A percentile compares a stretch with the other conserved stretches of the same genome.
Evolutionary conservation across 2,329 filamentous ascomycete genomes (phyloP).

Genomic region (Exophiala calicioides): DNA sequence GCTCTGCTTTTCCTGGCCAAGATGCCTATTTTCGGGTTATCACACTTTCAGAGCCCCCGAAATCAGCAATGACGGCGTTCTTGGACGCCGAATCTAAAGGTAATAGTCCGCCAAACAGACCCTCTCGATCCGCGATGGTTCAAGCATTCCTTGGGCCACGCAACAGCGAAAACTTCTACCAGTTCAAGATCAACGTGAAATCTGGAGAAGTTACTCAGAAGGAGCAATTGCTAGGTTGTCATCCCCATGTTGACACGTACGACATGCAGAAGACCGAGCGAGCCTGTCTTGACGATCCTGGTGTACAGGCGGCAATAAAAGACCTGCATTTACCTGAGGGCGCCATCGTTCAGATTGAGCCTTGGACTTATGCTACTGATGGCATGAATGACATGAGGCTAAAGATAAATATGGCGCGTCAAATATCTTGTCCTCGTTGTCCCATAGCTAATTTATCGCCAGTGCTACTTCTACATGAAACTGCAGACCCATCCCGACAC

Average conservation of each 20-base stretch:
- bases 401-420: conserved; percentile 51
- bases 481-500: conserved; percentile 48
- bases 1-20: conserved; percentile 37
- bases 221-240: conserved; percentile 43
- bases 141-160: conserved; percentile 36
- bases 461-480: conserved; percentile 45
- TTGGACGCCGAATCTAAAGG: conserved; percentile 47
- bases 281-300: conserved; percentile 47
- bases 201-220: conserved; percentile 30
- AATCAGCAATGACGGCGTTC: conserved; percentile 49
- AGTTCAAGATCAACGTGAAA: conserved; percentile 36
- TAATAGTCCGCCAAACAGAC: conserved; percentile 22
- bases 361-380: conserved; percentile 59
- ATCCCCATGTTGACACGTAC: conserved; percentile 51
- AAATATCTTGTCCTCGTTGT: neutral
- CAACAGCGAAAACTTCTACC: conserved; percentile 38
- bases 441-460: conserved; percentile 7
- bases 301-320: conserved; percentile 48
- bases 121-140: conserved; percentile 44
- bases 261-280: conserved; percentile 53
- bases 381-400: conserved; percentile 54
- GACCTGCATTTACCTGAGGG: conserved; percentile 48
- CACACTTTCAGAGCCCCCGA: conserved; percentile 53
- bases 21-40: conserved; percentile 52
- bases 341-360: conserved; percentile 52